phyloP scores from a whole-genome alignment of 2,329 filamentous ascomycete genomes.

The Phaeomoniella chlamydospora region DNA sequence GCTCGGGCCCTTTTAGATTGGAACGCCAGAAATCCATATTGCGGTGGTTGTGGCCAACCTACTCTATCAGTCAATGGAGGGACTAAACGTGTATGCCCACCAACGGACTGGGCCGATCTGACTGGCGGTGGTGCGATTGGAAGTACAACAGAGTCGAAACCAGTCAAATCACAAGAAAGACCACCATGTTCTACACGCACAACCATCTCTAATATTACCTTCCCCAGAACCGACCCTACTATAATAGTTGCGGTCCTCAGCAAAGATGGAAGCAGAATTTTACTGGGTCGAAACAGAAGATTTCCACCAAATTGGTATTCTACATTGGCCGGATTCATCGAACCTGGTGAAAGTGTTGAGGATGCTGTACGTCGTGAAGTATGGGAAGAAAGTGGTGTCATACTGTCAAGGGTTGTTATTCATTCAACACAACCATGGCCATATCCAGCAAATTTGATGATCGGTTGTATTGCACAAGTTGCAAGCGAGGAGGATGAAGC shows the following conservation, averaged over 20 bases:
- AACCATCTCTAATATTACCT: conserved; percentile 78
- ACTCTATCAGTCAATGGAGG: conserved; percentile 44
- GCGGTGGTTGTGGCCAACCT: conserved; percentile 70
- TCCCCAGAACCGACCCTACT: conserved; percentile 84
- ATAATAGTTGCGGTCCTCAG: conserved; percentile 92
- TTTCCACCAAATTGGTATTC: conserved; percentile 81
- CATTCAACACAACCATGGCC: conserved; percentile 82
- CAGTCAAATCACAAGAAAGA: conserved; percentile 34
- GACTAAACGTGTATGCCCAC: conserved; percentile 28
- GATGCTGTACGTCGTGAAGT: conserved; percentile 73
- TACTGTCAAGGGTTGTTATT: conserved; percentile 61
- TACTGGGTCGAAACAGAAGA: conserved; percentile 73
- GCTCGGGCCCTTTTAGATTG: conserved; percentile 81
- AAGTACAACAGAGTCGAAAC: conserved; percentile 10
- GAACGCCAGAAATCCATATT: conserved; percentile 88
- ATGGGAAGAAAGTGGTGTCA: conserved; percentile 73
- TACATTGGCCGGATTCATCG: conserved; percentile 75
- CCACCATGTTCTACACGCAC: conserved; percentile 66
- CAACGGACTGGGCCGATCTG: conserved; percentile 21
- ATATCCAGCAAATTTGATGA: conserved; percentile 74
- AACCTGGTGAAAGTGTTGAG: conserved; percentile 73
- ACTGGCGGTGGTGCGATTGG: conserved; percentile 13
- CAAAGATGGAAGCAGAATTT: conserved; percentile 57
- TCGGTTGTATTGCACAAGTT: conserved; percentile 69
- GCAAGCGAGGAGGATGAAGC: conserved; percentile 65